A percentile compares a stretch with the other conserved stretches of the same genome.
Conservation (phyloP, 768 basidiomycete species). For the Udeniomyces megalosporus region DNA sequence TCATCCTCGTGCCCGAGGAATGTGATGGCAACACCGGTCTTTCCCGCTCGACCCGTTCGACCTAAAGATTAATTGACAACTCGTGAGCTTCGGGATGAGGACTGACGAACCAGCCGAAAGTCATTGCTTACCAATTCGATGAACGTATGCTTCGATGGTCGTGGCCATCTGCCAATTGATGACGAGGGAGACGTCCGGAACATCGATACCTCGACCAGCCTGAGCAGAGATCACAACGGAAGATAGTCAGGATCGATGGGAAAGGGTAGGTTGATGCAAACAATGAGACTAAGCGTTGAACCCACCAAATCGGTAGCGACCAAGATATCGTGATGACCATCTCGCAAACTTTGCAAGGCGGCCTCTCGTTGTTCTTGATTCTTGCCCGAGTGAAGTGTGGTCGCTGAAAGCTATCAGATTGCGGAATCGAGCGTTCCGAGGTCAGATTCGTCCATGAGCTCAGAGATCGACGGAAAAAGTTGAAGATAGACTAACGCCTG, state of each 20-base stretch:
- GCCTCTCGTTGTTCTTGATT: constrained; percentile 95
- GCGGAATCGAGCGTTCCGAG: constrained; percentile 5
- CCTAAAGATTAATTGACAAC: constrained; percentile 33
- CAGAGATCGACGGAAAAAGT: background rate
- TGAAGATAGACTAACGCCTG: constrained; percentile 44
- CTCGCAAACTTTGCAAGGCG: constrained; percentile 67
- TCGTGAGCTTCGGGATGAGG: background rate
- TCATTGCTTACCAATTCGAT: constrained; percentile 65
- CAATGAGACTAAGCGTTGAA: background rate
- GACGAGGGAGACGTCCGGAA: constrained; percentile 86
- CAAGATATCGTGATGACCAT: constrained; percentile 69
- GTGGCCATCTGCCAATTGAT: constrained; percentile 96
- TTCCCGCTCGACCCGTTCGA: constrained; percentile 95
- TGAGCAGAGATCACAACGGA: background rate
- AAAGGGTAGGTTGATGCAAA: background rate
- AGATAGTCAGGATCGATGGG: background rate
- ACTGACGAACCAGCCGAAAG: background rate
- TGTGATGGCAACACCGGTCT: constrained; percentile 80
- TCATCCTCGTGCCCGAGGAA: constrained; percentile 93
- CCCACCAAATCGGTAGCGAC: constrained; percentile 75
- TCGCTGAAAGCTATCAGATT: constrained; percentile 57
- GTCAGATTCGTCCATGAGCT: constrained; percentile 3
- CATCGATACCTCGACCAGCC: constrained; percentile 97
- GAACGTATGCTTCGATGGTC: constrained; percentile 92
- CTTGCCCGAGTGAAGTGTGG: constrained; percentile 92